Conservation (phyloP, 2,329 filamentous ascomycete species). For the Stenocarpella maydis region DNA sequence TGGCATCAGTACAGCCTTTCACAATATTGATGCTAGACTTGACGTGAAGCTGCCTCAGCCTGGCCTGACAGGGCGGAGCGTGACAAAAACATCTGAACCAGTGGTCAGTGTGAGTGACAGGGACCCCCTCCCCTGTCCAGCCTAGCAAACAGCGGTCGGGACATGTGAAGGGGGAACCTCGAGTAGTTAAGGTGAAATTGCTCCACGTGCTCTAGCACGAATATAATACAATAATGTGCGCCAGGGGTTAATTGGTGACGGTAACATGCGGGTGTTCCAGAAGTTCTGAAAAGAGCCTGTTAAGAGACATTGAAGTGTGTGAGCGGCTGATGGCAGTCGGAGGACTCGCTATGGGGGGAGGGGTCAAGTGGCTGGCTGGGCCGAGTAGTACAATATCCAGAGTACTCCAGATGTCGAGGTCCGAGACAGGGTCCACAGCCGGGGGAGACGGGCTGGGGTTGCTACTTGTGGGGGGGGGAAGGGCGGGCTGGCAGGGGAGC, state of each 20-base stretch:
- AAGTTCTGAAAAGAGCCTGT: not conserved
- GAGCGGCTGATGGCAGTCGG: not conserved
- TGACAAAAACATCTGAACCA: constrained; percentile 5
- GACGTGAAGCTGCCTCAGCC: constrained; percentile 11
- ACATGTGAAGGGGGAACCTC: constrained; percentile 3
- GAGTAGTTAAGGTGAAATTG: constrained; percentile 4
- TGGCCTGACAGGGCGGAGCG: constrained; percentile 2
- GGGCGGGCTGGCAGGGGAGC: not conserved
- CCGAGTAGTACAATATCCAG: too few species aligned
- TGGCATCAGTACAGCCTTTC: too few species aligned
- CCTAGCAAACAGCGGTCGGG: not conserved
- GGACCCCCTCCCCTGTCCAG: constrained; percentile 9
- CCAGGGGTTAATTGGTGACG: not conserved
- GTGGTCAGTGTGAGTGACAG: not conserved
- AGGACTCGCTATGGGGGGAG: not conserved
- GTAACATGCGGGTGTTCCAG: constrained; percentile 8
- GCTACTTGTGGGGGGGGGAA: too few species aligned
- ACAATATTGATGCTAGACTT: not conserved
- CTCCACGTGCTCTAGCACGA: not conserved
- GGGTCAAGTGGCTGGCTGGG: too few species aligned
- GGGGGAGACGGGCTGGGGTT: not conserved
- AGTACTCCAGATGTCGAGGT: too few species aligned
- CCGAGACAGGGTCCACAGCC: not conserved
- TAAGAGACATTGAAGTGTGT: not conserved
- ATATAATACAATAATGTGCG: not conserved